Evolutionary conservation across 306 rosid species (phyloP), one percentile per base, ranked within the genome.

Genomic region (Arachis stenosperma): DNA sequence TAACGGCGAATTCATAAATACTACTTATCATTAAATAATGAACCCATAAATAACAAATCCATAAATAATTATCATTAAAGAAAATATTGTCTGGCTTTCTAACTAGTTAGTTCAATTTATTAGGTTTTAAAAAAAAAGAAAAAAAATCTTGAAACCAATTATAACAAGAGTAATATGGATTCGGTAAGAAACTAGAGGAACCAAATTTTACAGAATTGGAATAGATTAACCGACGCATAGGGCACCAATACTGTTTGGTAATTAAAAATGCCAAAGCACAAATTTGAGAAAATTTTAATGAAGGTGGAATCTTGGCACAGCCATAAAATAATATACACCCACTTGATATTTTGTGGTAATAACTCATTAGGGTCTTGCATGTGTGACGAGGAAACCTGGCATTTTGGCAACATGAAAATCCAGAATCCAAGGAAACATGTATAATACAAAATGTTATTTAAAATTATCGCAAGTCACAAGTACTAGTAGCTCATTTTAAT

Each of bases 321-420:
- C 44, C 43, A 9, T 11, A 52, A 74, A 15, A 65, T 47, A 66
- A 69, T 12, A 65, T 47, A 66, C 3, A 27, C 1, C 71, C 48
- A 70, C 71, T 75, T 42, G 70, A 71, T 71, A 14, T 40, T 59
- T 39, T 55, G 72, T 33, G 37, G 37, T 33, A 33, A 76, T 56
- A 73, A 63, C 15, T 76, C 65, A 69, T 65, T 69, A 61, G 82
- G 82, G 78, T 70, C 82, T 82, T 82, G 89, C 86, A 84, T 81
- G 92, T 82, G 96, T 80, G 85, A 87, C 82, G 89, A 84, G 92
- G 92, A 90, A 90, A 88, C 85, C 71, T 73, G 74, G 89, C 81
- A 76, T 67, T 67, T 76, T 8, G 44, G 77, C 66, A 82, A 86
- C 93, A 88, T 88, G 90, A 88, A 84, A 82, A 87, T 84, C 90